Conservation (phyloP, 2,329 filamentous ascomycete genomes). For the Diaporthe citri region DNA sequence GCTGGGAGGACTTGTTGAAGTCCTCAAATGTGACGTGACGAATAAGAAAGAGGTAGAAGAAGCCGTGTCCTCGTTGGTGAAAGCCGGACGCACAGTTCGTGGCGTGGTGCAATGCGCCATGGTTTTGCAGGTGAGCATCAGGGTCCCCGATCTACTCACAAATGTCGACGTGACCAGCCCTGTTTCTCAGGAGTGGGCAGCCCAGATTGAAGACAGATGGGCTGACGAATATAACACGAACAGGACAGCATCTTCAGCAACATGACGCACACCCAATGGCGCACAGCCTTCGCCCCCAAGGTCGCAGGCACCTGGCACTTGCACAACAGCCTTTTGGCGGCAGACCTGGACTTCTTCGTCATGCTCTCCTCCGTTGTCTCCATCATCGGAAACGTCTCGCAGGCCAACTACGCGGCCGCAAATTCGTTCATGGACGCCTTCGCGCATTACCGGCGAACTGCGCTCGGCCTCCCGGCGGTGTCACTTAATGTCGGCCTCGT, state of each 20-base stretch:
- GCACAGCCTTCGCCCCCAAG: slow-evolving; percentile 22
- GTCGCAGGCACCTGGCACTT: slow-evolving; percentile 41
- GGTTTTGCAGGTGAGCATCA: background rate
- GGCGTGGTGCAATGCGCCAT: slow-evolving; percentile 38
- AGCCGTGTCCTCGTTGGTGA: background rate
- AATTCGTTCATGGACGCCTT: slow-evolving; percentile 48
- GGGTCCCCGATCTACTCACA: too few species aligned
- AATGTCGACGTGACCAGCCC: too few species aligned
- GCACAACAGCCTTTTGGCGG: slow-evolving; percentile 40
- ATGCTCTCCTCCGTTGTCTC: slow-evolving; percentile 44
- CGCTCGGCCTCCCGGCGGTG: background rate
- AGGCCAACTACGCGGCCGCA: slow-evolving; percentile 49
- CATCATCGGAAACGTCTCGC: slow-evolving; percentile 43
- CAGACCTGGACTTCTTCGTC: slow-evolving; percentile 50
- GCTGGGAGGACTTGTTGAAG: background rate
- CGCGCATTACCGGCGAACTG: slow-evolving; percentile 33
- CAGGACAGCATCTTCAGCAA: slow-evolving; percentile 8
- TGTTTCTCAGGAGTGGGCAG: too few species aligned
- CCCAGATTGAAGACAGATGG: too few species aligned
- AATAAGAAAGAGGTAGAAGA: background rate
- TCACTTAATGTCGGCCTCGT: slow-evolving; percentile 18
- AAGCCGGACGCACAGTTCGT: background rate
- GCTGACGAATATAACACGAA: too few species aligned
- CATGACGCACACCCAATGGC: slow-evolving; percentile 22
- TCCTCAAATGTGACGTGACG: slow-evolving; percentile 1